A percentile compares a stretch with the other conserved stretches of the same genome.
phyloP scores from a whole-genome alignment of 345 rosid species.

The Eucalyptus marginata region DNA sequence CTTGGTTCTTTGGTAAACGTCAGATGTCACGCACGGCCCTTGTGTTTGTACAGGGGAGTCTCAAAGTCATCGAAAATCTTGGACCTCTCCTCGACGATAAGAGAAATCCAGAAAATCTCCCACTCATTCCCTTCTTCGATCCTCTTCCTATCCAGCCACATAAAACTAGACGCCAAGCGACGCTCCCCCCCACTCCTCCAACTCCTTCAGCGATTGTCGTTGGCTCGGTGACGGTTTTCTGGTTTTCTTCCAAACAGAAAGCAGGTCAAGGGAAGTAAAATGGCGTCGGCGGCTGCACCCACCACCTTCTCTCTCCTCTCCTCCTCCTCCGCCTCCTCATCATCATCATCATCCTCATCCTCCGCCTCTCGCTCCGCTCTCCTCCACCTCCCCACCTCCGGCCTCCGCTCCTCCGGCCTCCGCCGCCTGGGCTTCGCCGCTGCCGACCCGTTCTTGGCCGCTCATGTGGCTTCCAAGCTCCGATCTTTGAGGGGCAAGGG shows the following conservation, averaged over 20 bases:
- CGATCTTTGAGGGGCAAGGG: constrained; percentile 18
- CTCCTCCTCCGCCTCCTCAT: constrained; percentile 16
- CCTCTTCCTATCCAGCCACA: background rate
- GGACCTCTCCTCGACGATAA: constrained; percentile 65
- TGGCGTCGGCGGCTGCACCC: constrained; percentile 66
- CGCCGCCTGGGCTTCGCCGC: constrained; percentile 55
- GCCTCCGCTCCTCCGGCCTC: constrained; percentile 9
- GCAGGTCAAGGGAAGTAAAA: background rate
- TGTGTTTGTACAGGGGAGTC: background rate
- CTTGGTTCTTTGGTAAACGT: background rate
- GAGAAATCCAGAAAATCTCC: constrained; percentile 14
- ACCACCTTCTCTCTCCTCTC: constrained; percentile 57
- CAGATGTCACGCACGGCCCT: background rate
- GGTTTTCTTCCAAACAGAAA: background rate
- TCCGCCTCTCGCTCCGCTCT: constrained; percentile 9
- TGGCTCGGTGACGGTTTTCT: background rate
- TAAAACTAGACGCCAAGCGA: background rate
- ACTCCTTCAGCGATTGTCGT: background rate
- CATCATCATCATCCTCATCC: constrained; percentile 7
- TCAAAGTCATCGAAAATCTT: constrained; percentile 12
- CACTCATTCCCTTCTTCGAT: constrained; percentile 12
- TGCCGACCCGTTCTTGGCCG: constrained; percentile 34
- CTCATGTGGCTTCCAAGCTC: constrained; percentile 35
- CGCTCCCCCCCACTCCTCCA: background rate
- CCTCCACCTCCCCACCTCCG: constrained; percentile 20